These are phyloP conservation scores for Cordia subcordata DNA, from an alignment of 257 asterid genomes.

Conservation along the genomic window DNA sequence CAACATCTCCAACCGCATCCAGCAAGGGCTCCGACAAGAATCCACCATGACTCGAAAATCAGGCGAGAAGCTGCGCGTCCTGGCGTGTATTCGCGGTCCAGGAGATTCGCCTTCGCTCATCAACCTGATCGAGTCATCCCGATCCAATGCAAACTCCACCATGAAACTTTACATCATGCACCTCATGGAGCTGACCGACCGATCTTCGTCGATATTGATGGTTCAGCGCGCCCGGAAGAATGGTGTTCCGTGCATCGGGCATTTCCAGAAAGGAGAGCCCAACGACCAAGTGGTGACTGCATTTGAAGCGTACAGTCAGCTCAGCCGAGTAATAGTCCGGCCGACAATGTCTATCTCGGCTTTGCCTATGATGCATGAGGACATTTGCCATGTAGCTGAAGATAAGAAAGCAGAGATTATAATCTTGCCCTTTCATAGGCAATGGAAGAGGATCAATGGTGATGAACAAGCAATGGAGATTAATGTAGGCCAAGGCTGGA, in stretches of 20 bases:
- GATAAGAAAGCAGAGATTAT: slow-evolving; percentile 20
- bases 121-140: slow-evolving; percentile 37
- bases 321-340: slow-evolving; percentile 20
- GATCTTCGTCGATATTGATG: slow-evolving; percentile 50
- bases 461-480: slow-evolving; percentile 10
- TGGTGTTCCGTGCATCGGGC: slow-evolving; percentile 36
- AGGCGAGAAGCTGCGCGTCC: slow-evolving; percentile 27
- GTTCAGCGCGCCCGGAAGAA: slow-evolving; percentile 34
- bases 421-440: slow-evolving; percentile 29
- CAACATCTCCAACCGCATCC: slow-evolving; percentile 5
- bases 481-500: slow-evolving; percentile 26
- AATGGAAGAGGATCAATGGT: slow-evolving; percentile 16
- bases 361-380: slow-evolving; percentile 31
- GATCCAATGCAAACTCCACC: slow-evolving; percentile 31
- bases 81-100: slow-evolving; percentile 48
- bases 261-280: slow-evolving; percentile 15
- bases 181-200: slow-evolving; percentile 49
- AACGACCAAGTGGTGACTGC: slow-evolving; percentile 21
- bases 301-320: slow-evolving; percentile 14
- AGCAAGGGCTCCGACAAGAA: not conserved
- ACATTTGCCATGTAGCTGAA: slow-evolving; percentile 31
- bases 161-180: slow-evolving; percentile 47
- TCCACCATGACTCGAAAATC: not conserved
- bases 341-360: slow-evolving; percentile 27
- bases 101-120: slow-evolving; percentile 34